A percentile compares a stretch with the other conserved stretches of the same genome.
Conservation (phyloP, 2,329 filamentous ascomycete genomes). For the Ascosphaera acerosa region DNA sequence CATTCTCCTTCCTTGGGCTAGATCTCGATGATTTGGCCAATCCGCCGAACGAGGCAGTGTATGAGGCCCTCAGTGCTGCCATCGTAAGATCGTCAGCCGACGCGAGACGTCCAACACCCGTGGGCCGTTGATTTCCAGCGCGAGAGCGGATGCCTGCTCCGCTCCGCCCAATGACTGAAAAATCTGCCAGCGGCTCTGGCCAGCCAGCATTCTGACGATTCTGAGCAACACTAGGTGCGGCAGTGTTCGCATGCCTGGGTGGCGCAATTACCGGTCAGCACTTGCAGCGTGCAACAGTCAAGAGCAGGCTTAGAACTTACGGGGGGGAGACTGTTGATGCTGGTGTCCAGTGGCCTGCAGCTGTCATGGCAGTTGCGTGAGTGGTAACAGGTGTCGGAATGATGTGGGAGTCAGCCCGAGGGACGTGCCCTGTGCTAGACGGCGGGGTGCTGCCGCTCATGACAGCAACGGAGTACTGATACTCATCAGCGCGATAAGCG, state of each 20-base stretch:
- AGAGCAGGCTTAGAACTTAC: conserved; percentile 12
- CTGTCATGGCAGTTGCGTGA: conserved; percentile 19
- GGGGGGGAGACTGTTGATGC: conserved; percentile 24
- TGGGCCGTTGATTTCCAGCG: neutral
- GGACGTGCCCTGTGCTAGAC: conserved; percentile 17
- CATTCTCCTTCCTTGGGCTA: conserved; percentile 18
- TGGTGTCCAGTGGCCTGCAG: conserved; percentile 20
- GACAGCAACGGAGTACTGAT: conserved; percentile 35
- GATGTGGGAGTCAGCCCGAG: conserved; percentile 16
- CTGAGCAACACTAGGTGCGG: conserved; percentile 2
- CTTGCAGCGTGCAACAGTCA: no score
- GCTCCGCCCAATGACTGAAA: neutral
- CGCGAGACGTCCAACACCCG: conserved; percentile 4
- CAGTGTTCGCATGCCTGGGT: no score
- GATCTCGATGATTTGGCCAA: conserved; percentile 14
- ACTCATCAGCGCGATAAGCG: conserved; percentile 89
- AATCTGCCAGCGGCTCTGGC: neutral
- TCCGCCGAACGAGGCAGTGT: conserved; percentile 10
- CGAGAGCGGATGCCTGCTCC: neutral
- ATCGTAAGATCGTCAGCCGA: conserved; percentile 12
- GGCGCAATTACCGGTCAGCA: no score
- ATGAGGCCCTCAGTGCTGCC: conserved; percentile 14
- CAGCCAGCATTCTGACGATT: neutral
- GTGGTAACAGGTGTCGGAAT: conserved; percentile 20
- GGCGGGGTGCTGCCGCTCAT: conserved; percentile 21